These are phyloP conservation scores for Tolypocladium cylindrosporum DNA, from an alignment of 2,329 filamentous ascomycete species.

Conservation along the genomic window DNA sequence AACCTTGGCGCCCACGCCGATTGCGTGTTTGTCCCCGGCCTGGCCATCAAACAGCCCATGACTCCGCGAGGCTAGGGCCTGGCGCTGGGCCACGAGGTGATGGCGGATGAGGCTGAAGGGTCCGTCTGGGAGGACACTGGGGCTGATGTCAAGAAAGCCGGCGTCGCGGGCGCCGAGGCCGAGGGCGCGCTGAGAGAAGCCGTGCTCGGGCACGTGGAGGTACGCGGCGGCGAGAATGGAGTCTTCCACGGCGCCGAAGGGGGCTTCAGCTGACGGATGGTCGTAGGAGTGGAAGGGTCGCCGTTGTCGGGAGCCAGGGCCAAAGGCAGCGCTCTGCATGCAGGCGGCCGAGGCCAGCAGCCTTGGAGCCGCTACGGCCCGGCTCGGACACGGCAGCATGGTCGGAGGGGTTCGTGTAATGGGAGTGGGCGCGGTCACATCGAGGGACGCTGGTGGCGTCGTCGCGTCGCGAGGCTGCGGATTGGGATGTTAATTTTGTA, in stretches of 20 bases:
- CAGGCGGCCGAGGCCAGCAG: not conserved
- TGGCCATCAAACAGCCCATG: conserved; percentile 26
- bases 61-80: conserved; percentile 39
- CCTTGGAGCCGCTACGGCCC: not conserved
- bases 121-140: conserved; percentile 70
- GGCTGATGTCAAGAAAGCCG: conserved; percentile 78
- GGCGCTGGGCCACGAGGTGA: conserved; percentile 59
- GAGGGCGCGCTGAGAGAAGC: conserved; percentile 69
- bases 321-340: not conserved
- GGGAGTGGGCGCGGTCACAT: not conserved
- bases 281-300: conserved; percentile 62
- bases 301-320: not conserved
- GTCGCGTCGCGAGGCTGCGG: not conserved
- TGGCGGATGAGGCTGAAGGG: conserved; percentile 75
- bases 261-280: conserved; percentile 45
- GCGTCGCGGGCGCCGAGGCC: conserved; percentile 71
- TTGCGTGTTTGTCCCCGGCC: not conserved
- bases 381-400: not conserved
- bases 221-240: conserved; percentile 76
- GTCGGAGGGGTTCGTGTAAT: not conserved
- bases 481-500: not conserved
- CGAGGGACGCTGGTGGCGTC: not conserved
- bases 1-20: conserved; percentile 53
- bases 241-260: conserved; percentile 60
- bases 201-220: conserved; percentile 65